These are phyloP conservation scores for Yamadazyma atmosphaerica DNA, from an alignment of 1,139 yeast species.

Conservation along the genomic window DNA sequence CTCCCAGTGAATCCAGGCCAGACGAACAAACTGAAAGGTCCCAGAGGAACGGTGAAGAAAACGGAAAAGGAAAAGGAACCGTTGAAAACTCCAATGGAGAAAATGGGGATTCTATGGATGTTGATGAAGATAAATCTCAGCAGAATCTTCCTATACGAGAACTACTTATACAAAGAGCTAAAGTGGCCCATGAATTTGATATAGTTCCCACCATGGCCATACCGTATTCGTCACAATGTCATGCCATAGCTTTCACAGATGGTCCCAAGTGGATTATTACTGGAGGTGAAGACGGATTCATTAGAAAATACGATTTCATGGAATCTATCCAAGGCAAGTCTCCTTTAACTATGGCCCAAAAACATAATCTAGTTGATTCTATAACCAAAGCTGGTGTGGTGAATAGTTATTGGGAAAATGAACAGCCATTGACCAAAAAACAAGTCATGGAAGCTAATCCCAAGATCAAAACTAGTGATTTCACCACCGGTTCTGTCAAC, in stretches of 20 bases:
- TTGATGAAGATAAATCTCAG: slow-evolving; percentile 3
- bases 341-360: slow-evolving; percentile 88
- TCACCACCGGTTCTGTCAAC: slow-evolving; percentile 38
- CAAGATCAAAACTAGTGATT: slow-evolving; percentile 45
- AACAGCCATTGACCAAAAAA: slow-evolving; percentile 63
- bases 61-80: neutral
- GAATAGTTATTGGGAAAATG: slow-evolving; percentile 92
- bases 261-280: slow-evolving; percentile 89
- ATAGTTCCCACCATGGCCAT: slow-evolving; percentile 71
- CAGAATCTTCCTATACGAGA: slow-evolving; percentile 27
- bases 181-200: slow-evolving; percentile 51
- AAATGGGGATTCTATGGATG: slow-evolving; percentile 6
- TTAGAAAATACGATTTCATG: slow-evolving; percentile 83
- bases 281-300: slow-evolving; percentile 96
- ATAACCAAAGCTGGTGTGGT: slow-evolving; percentile 82
- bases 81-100: neutral
- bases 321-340: slow-evolving; percentile 87
- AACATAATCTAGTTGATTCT: slow-evolving; percentile 85
- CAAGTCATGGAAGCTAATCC: slow-evolving; percentile 43
- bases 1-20: too few species aligned
- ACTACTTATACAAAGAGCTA: slow-evolving; percentile 42
- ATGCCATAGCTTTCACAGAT: slow-evolving; percentile 73
- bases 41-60: slow-evolving; percentile 10
- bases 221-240: slow-evolving; percentile 69
- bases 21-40: too few species aligned